Conservation (phyloP, 345 rosid genomes). For the Kandelia obovata region DNA sequence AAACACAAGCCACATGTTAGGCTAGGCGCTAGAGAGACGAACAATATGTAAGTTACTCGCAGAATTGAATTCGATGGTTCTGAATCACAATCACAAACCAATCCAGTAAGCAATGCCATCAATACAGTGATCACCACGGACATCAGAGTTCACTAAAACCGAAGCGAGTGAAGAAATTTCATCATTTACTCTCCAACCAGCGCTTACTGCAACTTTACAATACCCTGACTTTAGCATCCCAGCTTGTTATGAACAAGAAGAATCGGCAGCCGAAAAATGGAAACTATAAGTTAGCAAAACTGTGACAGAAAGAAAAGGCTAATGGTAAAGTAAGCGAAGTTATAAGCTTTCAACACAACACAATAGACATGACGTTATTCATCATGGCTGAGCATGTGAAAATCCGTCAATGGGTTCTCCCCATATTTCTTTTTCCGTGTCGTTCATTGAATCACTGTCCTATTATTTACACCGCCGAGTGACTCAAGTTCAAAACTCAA, state of each 20-base stretch:
- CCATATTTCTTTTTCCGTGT: conserved; percentile 21
- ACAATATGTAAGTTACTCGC: no score
- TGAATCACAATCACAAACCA: no score
- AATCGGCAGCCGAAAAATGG: conserved; percentile 18
- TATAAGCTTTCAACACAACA: conserved; percentile 15
- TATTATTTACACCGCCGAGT: conserved; percentile 43
- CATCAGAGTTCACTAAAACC: conserved; percentile 5
- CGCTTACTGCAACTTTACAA: conserved; percentile 29
- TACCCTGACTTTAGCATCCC: conserved; percentile 6
- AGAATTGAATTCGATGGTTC: no score
- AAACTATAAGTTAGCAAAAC: conserved; percentile 35
- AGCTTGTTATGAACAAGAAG: conserved; percentile 22
- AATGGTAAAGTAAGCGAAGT: conserved; percentile 28
- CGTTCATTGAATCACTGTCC: conserved; percentile 32
- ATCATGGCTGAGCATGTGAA: conserved; percentile 12
- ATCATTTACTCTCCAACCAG: conserved; percentile 13
- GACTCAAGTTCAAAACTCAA: conserved; percentile 11
- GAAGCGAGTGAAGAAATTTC: conserved; percentile 10
- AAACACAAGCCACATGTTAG: no score
- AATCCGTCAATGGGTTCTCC: conserved; percentile 25
- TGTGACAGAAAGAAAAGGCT: conserved; percentile 31
- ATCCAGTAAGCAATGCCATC: no score
- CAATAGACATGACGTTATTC: conserved; percentile 12
- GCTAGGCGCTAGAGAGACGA: no score
- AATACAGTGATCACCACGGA: no score